These are phyloP conservation scores for Ilex aquifolium DNA, from an alignment of 257 asterid genomes.

Conservation along the genomic window DNA sequence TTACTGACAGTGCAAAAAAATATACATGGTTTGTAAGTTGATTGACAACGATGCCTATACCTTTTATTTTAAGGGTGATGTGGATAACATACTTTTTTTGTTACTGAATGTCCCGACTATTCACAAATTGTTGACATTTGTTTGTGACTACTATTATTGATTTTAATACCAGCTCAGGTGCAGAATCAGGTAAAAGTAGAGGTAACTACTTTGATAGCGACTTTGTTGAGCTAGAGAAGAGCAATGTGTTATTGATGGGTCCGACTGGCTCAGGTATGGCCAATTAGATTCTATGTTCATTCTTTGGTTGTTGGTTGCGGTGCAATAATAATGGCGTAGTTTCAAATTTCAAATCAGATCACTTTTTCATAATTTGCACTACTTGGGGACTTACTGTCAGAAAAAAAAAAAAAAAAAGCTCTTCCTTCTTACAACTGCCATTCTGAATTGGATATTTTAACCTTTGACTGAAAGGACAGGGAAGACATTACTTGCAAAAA, in stretches of 20 bases:
- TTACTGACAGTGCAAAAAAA: too few relatives aligned
- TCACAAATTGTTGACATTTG: neutral
- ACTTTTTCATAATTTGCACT: too few relatives aligned
- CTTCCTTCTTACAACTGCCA: neutral
- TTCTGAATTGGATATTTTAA: constrained; percentile 32
- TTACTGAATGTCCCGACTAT: too few relatives aligned
- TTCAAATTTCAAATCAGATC: too few relatives aligned
- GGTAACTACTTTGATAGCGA: constrained; percentile 36
- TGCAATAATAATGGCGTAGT: neutral
- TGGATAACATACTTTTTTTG: too few relatives aligned
- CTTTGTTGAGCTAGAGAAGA: constrained; percentile 84
- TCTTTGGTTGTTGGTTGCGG: neutral
- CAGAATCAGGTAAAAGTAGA: constrained; percentile 28
- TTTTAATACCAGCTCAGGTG: constrained; percentile 38
- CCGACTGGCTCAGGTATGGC: constrained; percentile 94
- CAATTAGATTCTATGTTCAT: constrained; percentile 12
- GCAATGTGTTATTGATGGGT: constrained; percentile 86
- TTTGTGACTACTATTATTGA: constrained; percentile 15
- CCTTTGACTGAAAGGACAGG: constrained; percentile 70
- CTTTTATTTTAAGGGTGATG: too few relatives aligned
- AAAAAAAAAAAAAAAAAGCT: too few relatives aligned
- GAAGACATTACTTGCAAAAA: constrained; percentile 95
- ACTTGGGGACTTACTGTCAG: too few relatives aligned
- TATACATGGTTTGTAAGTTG: too few relatives aligned
- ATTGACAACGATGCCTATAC: too few relatives aligned